These are phyloP conservation scores for Hypericum perforatum DNA, from an alignment of 345 rosid species.

Conservation along the genomic window DNA sequence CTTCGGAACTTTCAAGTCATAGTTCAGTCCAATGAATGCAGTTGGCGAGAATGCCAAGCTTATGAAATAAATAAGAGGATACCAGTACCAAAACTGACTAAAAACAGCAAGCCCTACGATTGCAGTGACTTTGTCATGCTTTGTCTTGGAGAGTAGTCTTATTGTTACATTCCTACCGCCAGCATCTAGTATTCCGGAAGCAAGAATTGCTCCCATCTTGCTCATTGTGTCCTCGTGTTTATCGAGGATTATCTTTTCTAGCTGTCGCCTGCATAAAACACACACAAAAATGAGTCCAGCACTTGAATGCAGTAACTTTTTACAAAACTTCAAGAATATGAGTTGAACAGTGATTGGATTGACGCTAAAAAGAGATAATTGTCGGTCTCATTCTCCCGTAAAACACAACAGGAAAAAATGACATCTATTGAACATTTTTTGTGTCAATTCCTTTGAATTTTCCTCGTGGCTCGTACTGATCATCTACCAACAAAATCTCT, in stretches of 20 bases:
- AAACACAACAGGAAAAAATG: no score
- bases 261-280: constrained; percentile 52
- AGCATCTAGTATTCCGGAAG: constrained; percentile 95
- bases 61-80: constrained; percentile 89
- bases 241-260: constrained; percentile 90
- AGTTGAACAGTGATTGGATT: no score
- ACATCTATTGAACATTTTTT: no score
- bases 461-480: no score
- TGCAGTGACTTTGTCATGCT: constrained; percentile 90
- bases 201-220: constrained; percentile 99
- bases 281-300: not conserved
- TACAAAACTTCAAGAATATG: no score
- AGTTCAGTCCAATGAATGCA: constrained; percentile 85
- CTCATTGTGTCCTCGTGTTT: constrained; percentile 99
- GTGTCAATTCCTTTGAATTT: no score
- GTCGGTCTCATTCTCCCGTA: no score
- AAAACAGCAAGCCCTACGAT: constrained; percentile 97
- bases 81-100: constrained; percentile 99
- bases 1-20: constrained; percentile 86
- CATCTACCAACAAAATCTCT: no score
- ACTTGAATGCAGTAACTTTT: no score
- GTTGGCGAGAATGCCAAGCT: constrained; percentile 95
- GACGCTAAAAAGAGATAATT: no score
- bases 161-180: constrained; percentile 99
- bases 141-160: constrained; percentile 86